Percentiles rank a stretch among this genome's conserved stretches.
Conservation (phyloP, 1,139 yeast species). For the Barnettozyma hawaiiensis region DNA sequence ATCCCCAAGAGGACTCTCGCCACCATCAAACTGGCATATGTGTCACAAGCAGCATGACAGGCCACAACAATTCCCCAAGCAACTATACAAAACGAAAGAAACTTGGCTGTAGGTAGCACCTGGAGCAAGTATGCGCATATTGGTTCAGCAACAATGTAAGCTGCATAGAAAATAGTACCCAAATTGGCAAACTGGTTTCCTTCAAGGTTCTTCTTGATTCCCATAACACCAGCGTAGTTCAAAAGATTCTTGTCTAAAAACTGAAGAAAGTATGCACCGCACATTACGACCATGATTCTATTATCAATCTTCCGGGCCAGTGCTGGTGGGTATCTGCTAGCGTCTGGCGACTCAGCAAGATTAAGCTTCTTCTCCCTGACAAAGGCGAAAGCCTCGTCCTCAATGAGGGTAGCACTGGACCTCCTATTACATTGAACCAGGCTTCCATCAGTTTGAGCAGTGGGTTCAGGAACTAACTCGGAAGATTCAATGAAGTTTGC, state of each 20-base stretch:
- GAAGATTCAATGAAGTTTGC: background rate
- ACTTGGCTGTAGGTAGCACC: constrained; percentile 44
- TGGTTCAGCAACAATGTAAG: constrained; percentile 51
- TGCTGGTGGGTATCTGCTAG: constrained; percentile 22
- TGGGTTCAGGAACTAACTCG: background rate
- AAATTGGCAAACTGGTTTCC: constrained; percentile 46
- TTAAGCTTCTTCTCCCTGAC: constrained; percentile 13
- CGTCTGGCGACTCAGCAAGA: constrained; percentile 14
- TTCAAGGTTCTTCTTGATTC: constrained; percentile 38
- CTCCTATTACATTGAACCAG: background rate
- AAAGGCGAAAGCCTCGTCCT: constrained; percentile 24
- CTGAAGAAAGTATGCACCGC: constrained; percentile 44
- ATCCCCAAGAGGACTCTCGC: constrained; percentile 44
- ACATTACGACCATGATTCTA: constrained; percentile 39
- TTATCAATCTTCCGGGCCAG: constrained; percentile 37
- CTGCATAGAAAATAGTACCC: constrained; percentile 52
- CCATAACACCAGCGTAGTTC: constrained; percentile 47
- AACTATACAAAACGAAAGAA: constrained; percentile 36
- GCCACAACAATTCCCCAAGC: constrained; percentile 45
- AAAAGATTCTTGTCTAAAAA: constrained; percentile 45
- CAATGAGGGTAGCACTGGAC: background rate
- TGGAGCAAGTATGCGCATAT: constrained; percentile 45
- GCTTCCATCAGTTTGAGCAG: background rate
- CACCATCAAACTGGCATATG: constrained; percentile 42
- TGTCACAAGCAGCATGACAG: constrained; percentile 38